Percentiles rank a stretch among this genome's conserved stretches.
Conservation (phyloP, 78 protist genomes). For the Dictyostelium firmibasis region DNA sequence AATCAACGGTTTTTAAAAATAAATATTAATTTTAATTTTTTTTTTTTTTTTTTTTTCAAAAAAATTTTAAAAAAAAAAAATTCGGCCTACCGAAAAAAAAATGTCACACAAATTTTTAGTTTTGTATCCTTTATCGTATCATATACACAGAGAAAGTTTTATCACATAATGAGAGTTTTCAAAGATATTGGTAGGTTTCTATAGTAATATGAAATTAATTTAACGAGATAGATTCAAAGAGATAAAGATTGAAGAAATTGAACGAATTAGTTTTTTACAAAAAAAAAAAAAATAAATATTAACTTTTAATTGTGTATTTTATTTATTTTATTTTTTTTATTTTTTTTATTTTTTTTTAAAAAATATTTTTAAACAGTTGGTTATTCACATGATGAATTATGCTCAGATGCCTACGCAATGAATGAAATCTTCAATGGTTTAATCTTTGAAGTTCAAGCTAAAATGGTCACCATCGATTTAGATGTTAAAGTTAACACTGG, state of each 20-base stretch:
- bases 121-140: background rate
- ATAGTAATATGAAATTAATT: too few species aligned
- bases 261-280: background rate
- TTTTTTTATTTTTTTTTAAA: too few species aligned
- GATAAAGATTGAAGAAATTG: background rate
- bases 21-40: too few species aligned
- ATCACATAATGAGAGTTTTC: background rate
- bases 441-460: conserved; percentile 81
- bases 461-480: conserved; percentile 24
- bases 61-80: too few species aligned
- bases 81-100: background rate
- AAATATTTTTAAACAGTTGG: background rate
- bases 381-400: conserved; percentile 66
- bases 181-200: background rate
- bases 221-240: background rate
- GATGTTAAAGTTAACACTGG: conserved; percentile 77
- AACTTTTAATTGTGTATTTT: too few species aligned
- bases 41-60: too few species aligned
- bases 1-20: background rate
- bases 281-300: too few species aligned
- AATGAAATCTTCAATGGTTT: conserved; percentile 37
- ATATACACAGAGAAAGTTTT: background rate
- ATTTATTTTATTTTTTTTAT: too few species aligned
- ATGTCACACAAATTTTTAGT: background rate
- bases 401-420: conserved; percentile 76